phyloP scores from a whole-genome alignment of 169 alveolate genomes.

The Besnoitia besnoiti region DNA sequence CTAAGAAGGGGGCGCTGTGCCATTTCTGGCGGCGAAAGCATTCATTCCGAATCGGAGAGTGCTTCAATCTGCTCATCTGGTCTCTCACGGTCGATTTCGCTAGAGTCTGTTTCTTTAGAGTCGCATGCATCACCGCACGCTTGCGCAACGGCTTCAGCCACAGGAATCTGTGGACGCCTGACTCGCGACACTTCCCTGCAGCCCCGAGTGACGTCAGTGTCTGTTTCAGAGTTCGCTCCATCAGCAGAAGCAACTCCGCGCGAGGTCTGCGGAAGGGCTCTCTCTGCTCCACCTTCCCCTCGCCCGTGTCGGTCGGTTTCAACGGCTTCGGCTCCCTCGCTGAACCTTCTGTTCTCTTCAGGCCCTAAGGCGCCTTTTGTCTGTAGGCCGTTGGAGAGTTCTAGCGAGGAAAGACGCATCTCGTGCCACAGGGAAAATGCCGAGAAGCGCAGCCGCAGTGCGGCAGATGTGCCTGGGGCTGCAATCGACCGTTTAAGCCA shows the following conservation, averaged over 20 bases:
- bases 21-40: not conserved
- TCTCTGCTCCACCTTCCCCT: not conserved
- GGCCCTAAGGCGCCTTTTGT: too few species aligned
- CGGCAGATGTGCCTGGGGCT: too few species aligned
- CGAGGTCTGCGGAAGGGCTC: not conserved
- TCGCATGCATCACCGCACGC: not conserved
- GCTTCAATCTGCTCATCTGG: too few species aligned
- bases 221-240: not conserved
- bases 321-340: not conserved
- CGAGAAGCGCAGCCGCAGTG: too few species aligned
- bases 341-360: too few species aligned
- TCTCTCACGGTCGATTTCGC: too few species aligned
- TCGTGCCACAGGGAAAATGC: too few species aligned
- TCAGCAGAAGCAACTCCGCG: not conserved
- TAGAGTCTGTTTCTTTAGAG: not conserved
- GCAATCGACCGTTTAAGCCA: too few species aligned
- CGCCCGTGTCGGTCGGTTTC: not conserved
- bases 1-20: not conserved
- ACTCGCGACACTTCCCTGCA: not conserved
- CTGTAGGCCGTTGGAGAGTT: too few species aligned
- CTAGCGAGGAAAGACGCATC: too few species aligned
- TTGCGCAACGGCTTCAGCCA: not conserved
- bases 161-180: not conserved
- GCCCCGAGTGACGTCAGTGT: not conserved
- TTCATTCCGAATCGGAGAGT: not conserved